Base-by-base conservation (phyloP, 805 yeast genomes). In the Ogataea paraovalis region DNA sequence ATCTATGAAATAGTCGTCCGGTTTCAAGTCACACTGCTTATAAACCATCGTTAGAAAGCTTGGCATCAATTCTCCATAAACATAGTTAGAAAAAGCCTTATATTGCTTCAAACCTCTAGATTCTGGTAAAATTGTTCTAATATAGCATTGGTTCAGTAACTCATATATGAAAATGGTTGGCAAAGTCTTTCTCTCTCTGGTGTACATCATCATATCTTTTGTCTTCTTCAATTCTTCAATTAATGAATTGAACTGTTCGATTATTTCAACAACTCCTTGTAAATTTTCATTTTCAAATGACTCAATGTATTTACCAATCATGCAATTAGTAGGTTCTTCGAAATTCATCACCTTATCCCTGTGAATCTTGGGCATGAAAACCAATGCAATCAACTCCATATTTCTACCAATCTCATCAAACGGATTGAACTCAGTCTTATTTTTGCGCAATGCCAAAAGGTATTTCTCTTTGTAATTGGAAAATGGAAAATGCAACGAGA, bases 51-150 rank as follows among this genome's bases (percentile, higher is more conserved):
- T 76, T 38, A 87, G 71, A 55, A 91, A 87, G 4, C 74, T 70
- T 1, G 97, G 97, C 62, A 91, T 71, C 48, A 91, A 69, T 65
- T 91, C 97, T 9, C 97, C 97, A 64, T 91, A 91, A 0, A 89
- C 96, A 58, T 82, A 87, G 53, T 87, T 90, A 7, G 96, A 87
- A 61, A 91, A 91, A 0, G 96, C 95, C 59, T 83, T 82, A 64
- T 91, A 91, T 3, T 78, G 72, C 45, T 83, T 75, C 46, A 91
- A 70, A 46, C 78, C 79, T 16, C 72, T 69, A 0, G 85, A 80
- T 32, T 82, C 75, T 0, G 96, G 94, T 1, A 95, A 81, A 7
- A 91, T 92, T 1, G 86, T 75, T 56, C 97, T 73, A 0, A 85
- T 69, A 63, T 91, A 91, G 3, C 85, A 78, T 55, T 86, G 83